These are phyloP conservation scores for Trametes polyzona DNA, from an alignment of 1,284 basidiomycete genomes.

Conservation along the genomic window DNA sequence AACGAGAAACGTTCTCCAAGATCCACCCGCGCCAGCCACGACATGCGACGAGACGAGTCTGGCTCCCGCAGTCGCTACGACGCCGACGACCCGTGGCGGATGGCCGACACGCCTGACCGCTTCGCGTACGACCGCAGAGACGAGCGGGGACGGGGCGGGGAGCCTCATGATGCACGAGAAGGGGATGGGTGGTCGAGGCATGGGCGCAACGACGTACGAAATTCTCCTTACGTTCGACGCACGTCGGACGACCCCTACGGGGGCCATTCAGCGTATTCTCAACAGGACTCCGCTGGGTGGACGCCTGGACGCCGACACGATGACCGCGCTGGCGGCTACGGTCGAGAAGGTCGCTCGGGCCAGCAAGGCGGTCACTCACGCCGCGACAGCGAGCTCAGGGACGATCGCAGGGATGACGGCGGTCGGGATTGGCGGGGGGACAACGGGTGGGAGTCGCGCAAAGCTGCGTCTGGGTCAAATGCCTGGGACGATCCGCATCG, in stretches of 20 bases:
- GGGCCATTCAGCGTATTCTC: conserved; percentile 43
- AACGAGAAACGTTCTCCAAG: conserved; percentile 44
- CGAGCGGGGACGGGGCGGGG: conserved; percentile 31
- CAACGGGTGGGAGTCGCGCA: conserved; percentile 43
- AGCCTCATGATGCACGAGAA: conserved; percentile 20
- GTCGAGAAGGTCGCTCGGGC: conserved; percentile 38
- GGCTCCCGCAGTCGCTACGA: conserved; percentile 54
- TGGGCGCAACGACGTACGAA: conserved; percentile 24
- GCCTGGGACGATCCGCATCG: conserved; percentile 19
- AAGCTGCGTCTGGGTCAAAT: conserved; percentile 8
- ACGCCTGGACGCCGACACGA: conserved; percentile 43
- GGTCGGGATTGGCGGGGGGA: conserved; percentile 34
- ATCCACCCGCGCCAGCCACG: conserved; percentile 42
- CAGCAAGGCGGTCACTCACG: conserved; percentile 24
- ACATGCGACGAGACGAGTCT: conserved; percentile 52
- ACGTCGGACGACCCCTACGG: conserved; percentile 53
- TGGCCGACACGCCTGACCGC: conserved; percentile 52
- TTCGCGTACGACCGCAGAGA: conserved; percentile 55
- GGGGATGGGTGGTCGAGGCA: conserved; percentile 25
- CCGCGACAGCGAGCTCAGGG: conserved; percentile 29
- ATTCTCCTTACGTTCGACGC: conserved; percentile 41
- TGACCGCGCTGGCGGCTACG: conserved; percentile 38
- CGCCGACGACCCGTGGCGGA: conserved; percentile 52
- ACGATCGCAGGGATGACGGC: conserved; percentile 28
- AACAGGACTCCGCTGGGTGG: conserved; percentile 42